Conservation (phyloP, 169 alveolate genomes). For the Sarcocystis neurona region DNA sequence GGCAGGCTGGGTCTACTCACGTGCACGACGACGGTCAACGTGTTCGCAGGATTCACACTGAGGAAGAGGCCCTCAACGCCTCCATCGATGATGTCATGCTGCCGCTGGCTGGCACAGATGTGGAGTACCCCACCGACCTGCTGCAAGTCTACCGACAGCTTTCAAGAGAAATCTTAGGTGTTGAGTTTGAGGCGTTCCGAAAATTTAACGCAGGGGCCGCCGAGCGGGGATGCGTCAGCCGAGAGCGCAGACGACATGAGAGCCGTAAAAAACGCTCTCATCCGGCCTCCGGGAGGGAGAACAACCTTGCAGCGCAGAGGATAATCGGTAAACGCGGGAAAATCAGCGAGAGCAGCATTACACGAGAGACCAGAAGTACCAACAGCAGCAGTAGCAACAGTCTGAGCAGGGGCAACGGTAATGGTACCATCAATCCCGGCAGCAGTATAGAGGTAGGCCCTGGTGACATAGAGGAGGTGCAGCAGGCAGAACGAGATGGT, state of each 20-base stretch:
- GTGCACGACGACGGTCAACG: background rate
- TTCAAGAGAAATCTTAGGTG: background rate
- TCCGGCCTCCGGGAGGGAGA: too few relatives aligned
- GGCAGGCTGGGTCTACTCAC: background rate
- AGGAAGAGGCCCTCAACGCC: background rate
- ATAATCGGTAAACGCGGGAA: too few relatives aligned
- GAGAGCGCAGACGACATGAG: too few relatives aligned
- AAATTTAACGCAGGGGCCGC: background rate
- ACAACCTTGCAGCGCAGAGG: too few relatives aligned
- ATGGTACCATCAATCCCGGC: too few relatives aligned
- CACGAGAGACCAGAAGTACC: background rate
- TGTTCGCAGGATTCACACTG: constrained; percentile 6
- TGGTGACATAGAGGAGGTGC: too few relatives aligned
- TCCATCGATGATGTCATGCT: constrained; percentile 46
- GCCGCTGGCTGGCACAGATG: constrained; percentile 45
- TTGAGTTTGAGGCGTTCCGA: constrained; percentile 17
- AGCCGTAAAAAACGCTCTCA: too few relatives aligned
- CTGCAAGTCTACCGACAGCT: constrained; percentile 16
- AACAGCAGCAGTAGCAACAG: background rate
- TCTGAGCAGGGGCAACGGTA: background rate
- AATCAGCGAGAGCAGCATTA: too few relatives aligned
- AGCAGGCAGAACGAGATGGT: too few relatives aligned
- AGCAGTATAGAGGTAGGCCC: too few relatives aligned
- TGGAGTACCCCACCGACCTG: constrained; percentile 21
- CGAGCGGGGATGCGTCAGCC: background rate